A percentile compares a stretch with the other conserved stretches of the same genome.
These are phyloP conservation scores for Leccinum variicolor DNA, from an alignment of 768 basidiomycete genomes.

Conservation along the genomic window DNA sequence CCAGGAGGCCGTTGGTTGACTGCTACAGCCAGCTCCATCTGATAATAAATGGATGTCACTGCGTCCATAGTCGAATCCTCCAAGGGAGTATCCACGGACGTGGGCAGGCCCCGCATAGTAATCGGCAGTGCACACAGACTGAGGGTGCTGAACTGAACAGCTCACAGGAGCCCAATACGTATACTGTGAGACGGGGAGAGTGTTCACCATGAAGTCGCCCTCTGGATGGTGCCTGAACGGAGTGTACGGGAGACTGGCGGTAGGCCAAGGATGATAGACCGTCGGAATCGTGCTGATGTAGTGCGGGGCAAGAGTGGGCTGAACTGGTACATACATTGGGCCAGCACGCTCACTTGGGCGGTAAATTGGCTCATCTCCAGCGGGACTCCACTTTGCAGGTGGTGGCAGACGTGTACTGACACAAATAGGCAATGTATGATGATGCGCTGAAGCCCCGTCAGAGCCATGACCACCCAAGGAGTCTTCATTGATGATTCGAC, in stretches of 20 bases:
- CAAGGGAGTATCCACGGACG: conserved; percentile 58
- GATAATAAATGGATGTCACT: conserved; percentile 44
- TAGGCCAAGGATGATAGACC: conserved; percentile 29
- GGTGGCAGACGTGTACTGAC: conserved; percentile 51
- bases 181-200: conserved; percentile 15
- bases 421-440: conserved; percentile 8
- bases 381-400: conserved; percentile 79
- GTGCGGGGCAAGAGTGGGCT: conserved; percentile 43
- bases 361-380: conserved; percentile 71
- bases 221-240: conserved; percentile 22
- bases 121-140: conserved; percentile 54
- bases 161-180: conserved; percentile 20
- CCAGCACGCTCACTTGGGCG: conserved; percentile 49
- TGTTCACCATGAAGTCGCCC: conserved; percentile 10
- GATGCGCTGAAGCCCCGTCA: conserved; percentile 1
- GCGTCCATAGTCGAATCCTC: conserved; percentile 51
- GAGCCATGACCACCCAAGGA: conserved; percentile 1
- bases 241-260: conserved; percentile 11
- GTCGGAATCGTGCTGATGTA: conserved; percentile 31
- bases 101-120: conserved; percentile 46
- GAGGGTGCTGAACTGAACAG: conserved; percentile 50
- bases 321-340: conserved; percentile 65
- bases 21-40: conserved; percentile 37
- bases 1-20: conserved; percentile 44
- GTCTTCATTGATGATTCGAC: conserved; percentile 38